phyloP scores from a whole-genome alignment of 192 early-diverging fungal species.

The Backusella psychrophila region DNA sequence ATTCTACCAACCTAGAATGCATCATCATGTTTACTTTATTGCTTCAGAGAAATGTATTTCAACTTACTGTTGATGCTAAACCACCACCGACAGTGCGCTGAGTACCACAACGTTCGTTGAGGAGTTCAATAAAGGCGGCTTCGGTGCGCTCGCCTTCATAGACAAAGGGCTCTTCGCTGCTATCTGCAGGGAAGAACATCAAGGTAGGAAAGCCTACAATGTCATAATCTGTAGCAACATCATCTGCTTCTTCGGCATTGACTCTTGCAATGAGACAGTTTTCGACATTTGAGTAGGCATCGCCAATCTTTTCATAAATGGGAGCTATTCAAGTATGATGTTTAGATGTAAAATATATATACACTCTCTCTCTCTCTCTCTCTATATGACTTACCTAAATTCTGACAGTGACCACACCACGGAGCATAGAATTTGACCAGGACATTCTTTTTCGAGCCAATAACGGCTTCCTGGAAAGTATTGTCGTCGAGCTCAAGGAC shows the following conservation, averaged over 20 bases:
- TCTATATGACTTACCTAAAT: conserved; percentile 37
- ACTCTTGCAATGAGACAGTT: conserved; percentile 87
- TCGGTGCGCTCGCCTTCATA: conserved; percentile 77
- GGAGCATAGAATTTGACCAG: conserved; percentile 94
- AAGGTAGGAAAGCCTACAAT: conserved; percentile 88
- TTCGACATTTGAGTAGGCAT: conserved; percentile 72
- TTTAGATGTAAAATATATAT: too few relatives aligned
- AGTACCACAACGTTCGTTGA: conserved; percentile 84
- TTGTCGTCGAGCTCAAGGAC: conserved; percentile 69
- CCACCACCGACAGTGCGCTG: conserved; percentile 73
- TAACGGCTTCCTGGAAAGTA: conserved; percentile 74
- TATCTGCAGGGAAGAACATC: conserved; percentile 77
- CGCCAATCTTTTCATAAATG: conserved; percentile 87
- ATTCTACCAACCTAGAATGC: conserved; percentile 56
- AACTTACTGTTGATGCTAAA: conserved; percentile 53
- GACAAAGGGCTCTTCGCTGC: conserved; percentile 52
- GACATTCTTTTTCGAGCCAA: conserved; percentile 69
- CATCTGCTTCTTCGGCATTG: conserved; percentile 71
- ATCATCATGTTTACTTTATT: too few relatives aligned
- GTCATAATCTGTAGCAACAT: conserved; percentile 58
- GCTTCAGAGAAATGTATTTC: background rate
- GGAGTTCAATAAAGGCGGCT: conserved; percentile 70
- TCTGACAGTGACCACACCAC: conserved; percentile 88
- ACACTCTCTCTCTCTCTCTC: background rate
- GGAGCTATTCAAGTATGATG: conserved; percentile 52